A percentile compares a stretch with the other conserved stretches of the same genome.
phyloP scores from a whole-genome alignment of 202 grass and related monocot species.

The Miscanthus sacchariflorus region DNA sequence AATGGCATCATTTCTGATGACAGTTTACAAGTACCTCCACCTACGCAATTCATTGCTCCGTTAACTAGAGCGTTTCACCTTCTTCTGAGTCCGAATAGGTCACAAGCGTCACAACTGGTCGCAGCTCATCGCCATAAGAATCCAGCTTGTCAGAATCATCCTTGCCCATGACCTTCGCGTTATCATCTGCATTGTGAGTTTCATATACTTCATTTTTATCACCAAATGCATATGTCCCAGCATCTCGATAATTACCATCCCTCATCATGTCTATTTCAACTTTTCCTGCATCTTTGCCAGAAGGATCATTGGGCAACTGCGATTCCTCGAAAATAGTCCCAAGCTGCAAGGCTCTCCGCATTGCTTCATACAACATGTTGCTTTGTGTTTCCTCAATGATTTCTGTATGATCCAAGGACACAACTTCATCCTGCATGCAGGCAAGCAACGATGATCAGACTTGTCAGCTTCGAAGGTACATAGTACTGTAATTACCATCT shows the following conservation, averaged over 20 bases:
- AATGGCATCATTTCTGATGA: neutral
- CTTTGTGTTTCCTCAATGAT: neutral
- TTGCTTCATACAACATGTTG: conserved; percentile 8
- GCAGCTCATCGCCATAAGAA: neutral
- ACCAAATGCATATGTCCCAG: neutral
- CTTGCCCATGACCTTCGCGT: neutral
- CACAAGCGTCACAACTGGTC: neutral
- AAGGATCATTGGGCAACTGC: neutral
- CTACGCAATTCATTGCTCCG: neutral
- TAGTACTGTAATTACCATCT: neutral
- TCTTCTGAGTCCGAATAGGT: neutral
- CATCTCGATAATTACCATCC: neutral
- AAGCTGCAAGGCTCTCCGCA: conserved; percentile 28
- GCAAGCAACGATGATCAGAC: neutral
- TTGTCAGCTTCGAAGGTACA: neutral
- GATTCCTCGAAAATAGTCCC: conserved; percentile 24
- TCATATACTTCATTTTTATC: neutral
- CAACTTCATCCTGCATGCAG: neutral
- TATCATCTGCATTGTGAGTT: neutral
- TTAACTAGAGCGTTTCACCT: neutral
- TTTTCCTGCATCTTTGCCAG: neutral
- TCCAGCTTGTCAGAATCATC: neutral
- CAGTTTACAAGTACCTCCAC: neutral
- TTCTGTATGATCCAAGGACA: neutral
- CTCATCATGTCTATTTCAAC: neutral